A percentile compares a stretch with the other conserved stretches of the same genome.
Evolutionary conservation across 805 yeast species (phyloP).

Genomic region (Yarrowia sp.): DNA sequence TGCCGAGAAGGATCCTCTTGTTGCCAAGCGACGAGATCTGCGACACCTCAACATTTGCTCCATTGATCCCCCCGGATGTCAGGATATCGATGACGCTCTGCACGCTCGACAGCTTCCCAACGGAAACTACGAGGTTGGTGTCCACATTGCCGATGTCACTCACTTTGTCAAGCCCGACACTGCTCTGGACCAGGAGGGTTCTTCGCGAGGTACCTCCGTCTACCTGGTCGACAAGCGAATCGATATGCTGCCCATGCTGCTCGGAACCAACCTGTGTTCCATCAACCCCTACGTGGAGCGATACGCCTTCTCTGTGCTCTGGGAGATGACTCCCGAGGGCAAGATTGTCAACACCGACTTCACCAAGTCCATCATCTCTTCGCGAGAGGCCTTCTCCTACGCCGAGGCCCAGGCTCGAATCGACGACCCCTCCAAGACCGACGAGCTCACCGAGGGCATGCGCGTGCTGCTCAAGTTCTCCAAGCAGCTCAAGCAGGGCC

Average conservation of each 20-base stretch:
- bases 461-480: constrained; percentile 76
- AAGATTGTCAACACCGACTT: constrained; percentile 74
- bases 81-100: constrained; percentile 96
- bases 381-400: constrained; percentile 92
- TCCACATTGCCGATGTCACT: constrained; percentile 98
- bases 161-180: constrained; percentile 94
- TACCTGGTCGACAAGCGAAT: constrained; percentile 96
- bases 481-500: constrained; percentile 74
- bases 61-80: constrained; percentile 97
- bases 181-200: constrained; percentile 92
- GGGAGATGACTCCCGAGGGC: constrained; percentile 91
- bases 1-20: constrained; percentile 35
- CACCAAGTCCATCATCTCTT: constrained; percentile 83
- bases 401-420: constrained; percentile 90
- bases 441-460: constrained; percentile 87
- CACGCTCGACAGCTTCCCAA: constrained; percentile 84
- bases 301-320: constrained; percentile 89
- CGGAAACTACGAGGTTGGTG: constrained; percentile 97
- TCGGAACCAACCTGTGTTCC: constrained; percentile 95
- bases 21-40: constrained; percentile 70
- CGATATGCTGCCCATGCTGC: constrained; percentile 93
- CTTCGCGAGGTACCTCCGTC: constrained; percentile 95
- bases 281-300: constrained; percentile 93
- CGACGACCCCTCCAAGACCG: constrained; percentile 71
- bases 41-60: constrained; percentile 89